Evolutionary conservation across 23 red algal genomes (phyloP), one percentile per base, ranked within the genome.

Genomic region (Gracilaria vermiculophylla): DNA sequence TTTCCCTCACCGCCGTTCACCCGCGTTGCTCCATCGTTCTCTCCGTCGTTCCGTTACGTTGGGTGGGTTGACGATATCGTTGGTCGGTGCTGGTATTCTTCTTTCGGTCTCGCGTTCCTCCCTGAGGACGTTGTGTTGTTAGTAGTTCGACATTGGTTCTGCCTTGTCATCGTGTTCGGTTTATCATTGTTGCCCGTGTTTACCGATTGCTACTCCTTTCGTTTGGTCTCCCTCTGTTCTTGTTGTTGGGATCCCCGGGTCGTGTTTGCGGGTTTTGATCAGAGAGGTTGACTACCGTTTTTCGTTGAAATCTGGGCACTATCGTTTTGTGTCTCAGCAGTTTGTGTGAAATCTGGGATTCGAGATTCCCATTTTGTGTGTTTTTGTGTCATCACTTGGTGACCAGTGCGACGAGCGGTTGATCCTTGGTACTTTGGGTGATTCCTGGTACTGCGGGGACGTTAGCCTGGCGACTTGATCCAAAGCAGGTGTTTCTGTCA

Each of bases 61-160:
- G 47, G 44, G 43, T 78, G 45, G 21, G 73, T 78, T 76, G 43
- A 53, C 19, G 9, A 17, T 48, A 28, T 48, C 41, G 34, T 43
- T 39, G 73, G 73, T 78, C 19, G 73, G 73, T 78, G 73, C 54
- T 78, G 47, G 23, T 78, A 27, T 54, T 53, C 12, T 78, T 6
- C 52, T 36, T 78, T 78, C 23, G 13, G 45, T 16, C 19, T 78
- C 54, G 43, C 73, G 73, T 78, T 57, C 52, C 73, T 78, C 73
- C 73, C 73, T 78, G 73, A 78, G 73, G 73, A 47, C 73, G 45
- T 78, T 53, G 73, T 54, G 44, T 5, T 78, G 73, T 43, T 78
- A 78, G 45, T 78, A 47, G 73, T 54, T 78, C 44, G 52, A 54
- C 73, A 0, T 78, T 53, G 24, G 19, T 78, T 7, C 54, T 47